Evolutionary conservation across 805 yeast species (phyloP).

Genomic region (Torulaspora indica): DNA sequence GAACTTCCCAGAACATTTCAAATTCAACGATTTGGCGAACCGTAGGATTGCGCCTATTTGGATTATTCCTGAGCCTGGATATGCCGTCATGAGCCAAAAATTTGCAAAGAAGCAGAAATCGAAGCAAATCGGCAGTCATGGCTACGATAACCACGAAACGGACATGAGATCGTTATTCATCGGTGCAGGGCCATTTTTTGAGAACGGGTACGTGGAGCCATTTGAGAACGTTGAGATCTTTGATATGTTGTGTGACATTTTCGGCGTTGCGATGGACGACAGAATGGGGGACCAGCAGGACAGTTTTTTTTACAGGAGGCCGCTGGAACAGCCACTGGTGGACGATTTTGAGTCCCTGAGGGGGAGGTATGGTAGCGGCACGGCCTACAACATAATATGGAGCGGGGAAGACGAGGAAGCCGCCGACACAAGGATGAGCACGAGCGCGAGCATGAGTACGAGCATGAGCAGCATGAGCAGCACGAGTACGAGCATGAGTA

Average conservation of each 20-base stretch:
- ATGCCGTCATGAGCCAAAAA: conserved; percentile 59
- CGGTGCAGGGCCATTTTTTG: conserved; percentile 77
- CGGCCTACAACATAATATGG: conserved; percentile 25
- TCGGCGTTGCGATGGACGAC: conserved; percentile 47
- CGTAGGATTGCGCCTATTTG: conserved; percentile 79
- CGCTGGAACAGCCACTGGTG: conserved; percentile 49
- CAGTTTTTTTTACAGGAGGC: conserved; percentile 40
- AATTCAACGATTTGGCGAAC: conserved; percentile 38
- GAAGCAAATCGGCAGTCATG: conserved; percentile 64
- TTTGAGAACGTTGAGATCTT: conserved; percentile 71
- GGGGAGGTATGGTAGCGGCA: conserved; percentile 14
- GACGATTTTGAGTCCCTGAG: conserved; percentile 37
- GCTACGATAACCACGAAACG: conserved; percentile 71
- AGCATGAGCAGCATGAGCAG: background rate
- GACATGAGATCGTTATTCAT: conserved; percentile 81
- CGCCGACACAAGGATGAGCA: conserved; percentile 11
- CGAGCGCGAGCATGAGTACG: conserved; percentile 6
- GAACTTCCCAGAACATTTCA: conserved; percentile 43
- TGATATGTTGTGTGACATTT: conserved; percentile 64
- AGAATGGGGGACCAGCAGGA: conserved; percentile 20
- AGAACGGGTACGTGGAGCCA: conserved; percentile 43
- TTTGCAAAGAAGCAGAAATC: conserved; percentile 36
- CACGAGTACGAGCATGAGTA: background rate
- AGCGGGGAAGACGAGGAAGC: conserved; percentile 9
- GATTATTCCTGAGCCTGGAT: conserved; percentile 81